phyloP scores from a whole-genome alignment of 192 early-diverging fungal genomes.

The Rhizoclosmatium globosum region DNA sequence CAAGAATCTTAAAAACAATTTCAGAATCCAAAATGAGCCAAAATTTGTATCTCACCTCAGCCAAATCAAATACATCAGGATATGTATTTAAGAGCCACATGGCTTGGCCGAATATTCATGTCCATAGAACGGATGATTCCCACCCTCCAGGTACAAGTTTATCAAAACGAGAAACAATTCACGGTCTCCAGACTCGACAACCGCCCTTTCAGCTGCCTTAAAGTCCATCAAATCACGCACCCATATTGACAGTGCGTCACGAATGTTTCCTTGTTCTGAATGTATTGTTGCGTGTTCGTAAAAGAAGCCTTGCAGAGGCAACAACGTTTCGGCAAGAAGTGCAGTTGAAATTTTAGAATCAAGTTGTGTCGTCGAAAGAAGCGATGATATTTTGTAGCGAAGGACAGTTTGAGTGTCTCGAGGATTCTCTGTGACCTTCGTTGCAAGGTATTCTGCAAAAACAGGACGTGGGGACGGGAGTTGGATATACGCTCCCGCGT shows the following conservation, averaged over 20 bases:
- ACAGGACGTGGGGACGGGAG: background rate
- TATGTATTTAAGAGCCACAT: constrained; percentile 39
- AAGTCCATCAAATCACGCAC: constrained; percentile 18
- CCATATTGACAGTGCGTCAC: constrained; percentile 6
- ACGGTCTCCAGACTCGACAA: background rate
- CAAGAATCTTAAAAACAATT: constrained; percentile 34
- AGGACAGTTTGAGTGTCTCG: too few relatives aligned
- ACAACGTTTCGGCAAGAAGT: background rate
- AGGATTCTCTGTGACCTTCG: background rate
- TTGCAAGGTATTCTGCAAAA: background rate
- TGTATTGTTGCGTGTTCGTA: constrained; percentile 9
- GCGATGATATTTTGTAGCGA: too few relatives aligned
- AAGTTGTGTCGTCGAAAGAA: background rate
- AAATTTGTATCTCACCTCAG: constrained; percentile 27
- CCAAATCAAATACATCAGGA: constrained; percentile 35
- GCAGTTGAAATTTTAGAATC: background rate
- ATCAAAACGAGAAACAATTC: constrained; percentile 17
- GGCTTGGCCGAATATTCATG: constrained; percentile 38
- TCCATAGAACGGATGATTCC: constrained; percentile 15
- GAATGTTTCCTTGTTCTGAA: background rate
- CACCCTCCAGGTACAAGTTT: constrained; percentile 33
- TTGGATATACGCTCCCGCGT: background rate
- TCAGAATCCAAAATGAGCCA: background rate
- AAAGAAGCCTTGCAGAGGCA: background rate
- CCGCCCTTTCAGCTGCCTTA: constrained; percentile 12